Conservation (phyloP, 257 asterid species). For the Pogostemon cablin region DNA sequence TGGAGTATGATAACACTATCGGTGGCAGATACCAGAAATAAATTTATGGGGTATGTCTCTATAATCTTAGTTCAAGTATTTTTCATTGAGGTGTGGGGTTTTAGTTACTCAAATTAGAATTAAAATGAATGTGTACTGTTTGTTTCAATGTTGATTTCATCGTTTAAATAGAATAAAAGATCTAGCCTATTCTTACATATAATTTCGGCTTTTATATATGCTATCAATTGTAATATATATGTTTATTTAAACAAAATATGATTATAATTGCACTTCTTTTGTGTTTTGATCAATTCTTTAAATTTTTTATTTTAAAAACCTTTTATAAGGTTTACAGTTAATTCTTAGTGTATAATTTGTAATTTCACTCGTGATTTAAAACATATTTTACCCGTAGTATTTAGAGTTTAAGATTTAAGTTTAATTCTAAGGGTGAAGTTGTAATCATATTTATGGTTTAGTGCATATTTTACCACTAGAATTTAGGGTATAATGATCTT, state of each 20-base stretch:
- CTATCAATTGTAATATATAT: neutral
- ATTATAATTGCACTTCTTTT: neutral
- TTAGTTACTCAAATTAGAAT: neutral
- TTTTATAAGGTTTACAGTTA: too few species aligned
- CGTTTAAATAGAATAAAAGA: neutral
- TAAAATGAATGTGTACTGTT: conserved; percentile 11
- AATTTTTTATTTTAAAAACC: too few species aligned
- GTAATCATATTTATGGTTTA: too few species aligned
- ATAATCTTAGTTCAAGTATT: neutral
- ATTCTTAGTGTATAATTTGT: too few species aligned
- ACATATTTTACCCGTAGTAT: too few species aligned
- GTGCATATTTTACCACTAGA: too few species aligned
- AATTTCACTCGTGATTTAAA: too few species aligned
- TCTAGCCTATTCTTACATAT: neutral
- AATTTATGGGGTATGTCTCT: conserved; percentile 33
- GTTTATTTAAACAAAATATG: too few species aligned
- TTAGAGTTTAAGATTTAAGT: too few species aligned
- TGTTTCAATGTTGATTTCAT: conserved; percentile 16
- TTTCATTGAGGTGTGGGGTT: conserved; percentile 2
- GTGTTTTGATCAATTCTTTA: too few species aligned
- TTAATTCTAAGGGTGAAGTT: too few species aligned
- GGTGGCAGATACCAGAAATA: conserved; percentile 84
- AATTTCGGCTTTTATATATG: neutral
- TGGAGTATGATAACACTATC: conserved; percentile 64
- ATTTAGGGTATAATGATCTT: too few species aligned